These are phyloP conservation scores for Pisolithus tinctorius DNA, from an alignment of 768 basidiomycete genomes.

Conservation along the genomic window DNA sequence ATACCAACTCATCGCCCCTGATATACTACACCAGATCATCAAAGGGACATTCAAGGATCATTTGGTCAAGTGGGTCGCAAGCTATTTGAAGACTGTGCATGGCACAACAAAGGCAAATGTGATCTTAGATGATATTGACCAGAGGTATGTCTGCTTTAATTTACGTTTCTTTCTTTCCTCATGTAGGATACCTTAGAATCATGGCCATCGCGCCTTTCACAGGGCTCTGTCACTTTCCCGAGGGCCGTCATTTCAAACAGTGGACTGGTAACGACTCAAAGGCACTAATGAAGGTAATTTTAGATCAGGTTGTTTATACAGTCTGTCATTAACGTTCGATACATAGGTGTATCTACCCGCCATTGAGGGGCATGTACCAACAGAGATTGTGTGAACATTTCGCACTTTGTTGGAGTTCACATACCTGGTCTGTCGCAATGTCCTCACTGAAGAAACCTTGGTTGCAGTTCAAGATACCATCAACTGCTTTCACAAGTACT, in stretches of 20 bases:
- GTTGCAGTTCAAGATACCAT: constrained; percentile 5
- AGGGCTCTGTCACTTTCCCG: constrained; percentile 15
- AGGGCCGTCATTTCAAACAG: too few relatives aligned
- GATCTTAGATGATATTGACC: constrained; percentile 31
- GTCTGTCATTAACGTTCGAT: too few relatives aligned
- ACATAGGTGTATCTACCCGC: too few relatives aligned
- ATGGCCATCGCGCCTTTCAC: constrained; percentile 9
- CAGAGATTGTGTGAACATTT: constrained; percentile 12
- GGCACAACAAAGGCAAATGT: constrained; percentile 11
- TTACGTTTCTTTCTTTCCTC: background rate
- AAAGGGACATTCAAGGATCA: too few relatives aligned
- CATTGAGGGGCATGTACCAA: constrained; percentile 18
- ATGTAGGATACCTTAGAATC: constrained; percentile 7
- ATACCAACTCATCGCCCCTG: too few relatives aligned
- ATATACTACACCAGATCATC: too few relatives aligned
- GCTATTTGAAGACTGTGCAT: too few relatives aligned
- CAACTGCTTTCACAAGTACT: constrained; percentile 6
- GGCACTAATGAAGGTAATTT: too few relatives aligned
- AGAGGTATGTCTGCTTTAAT: constrained; percentile 18
- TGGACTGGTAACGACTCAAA: too few relatives aligned
- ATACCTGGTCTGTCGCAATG: constrained; percentile 13
- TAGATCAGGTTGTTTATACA: too few relatives aligned
- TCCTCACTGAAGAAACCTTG: constrained; percentile 8
- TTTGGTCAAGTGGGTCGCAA: too few relatives aligned
- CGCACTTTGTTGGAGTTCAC: constrained; percentile 21